Evolutionary conservation across 768 basidiomycete genomes (phyloP).

Genomic region (Myochromella boudieri): DNA sequence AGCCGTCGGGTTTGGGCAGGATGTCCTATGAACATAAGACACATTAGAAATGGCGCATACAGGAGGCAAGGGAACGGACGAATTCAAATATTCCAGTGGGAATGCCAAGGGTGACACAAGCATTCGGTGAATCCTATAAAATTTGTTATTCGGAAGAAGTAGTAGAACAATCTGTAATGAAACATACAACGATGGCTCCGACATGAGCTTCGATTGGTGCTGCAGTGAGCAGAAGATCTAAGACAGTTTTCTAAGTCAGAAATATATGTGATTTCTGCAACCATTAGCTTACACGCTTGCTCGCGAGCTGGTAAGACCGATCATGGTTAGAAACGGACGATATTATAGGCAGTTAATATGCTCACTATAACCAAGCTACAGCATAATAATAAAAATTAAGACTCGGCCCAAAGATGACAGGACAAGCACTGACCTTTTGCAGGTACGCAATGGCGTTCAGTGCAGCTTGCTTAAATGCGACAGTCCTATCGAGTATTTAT

Average conservation of each 20-base stretch:
- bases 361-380: constrained; percentile 73
- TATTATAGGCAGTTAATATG: constrained; percentile 8
- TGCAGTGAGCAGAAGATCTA: constrained; percentile 64
- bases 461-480: constrained; percentile 80
- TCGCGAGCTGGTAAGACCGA: constrained; percentile 54
- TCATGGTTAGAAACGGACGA: neutral
- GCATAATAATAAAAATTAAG: neutral
- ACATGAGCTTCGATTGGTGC: constrained; percentile 67
- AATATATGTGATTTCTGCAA: neutral
- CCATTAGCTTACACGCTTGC: constrained; percentile 57
- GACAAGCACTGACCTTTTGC: constrained; percentile 59
- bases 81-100: constrained; percentile 79
- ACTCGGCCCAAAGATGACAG: neutral
- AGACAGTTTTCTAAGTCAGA: neutral
- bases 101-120: constrained; percentile 71
- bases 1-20: constrained; percentile 60
- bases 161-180: neutral
- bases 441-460: constrained; percentile 75
- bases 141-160: neutral
- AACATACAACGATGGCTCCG: constrained; percentile 63
- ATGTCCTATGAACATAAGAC: constrained; percentile 50
- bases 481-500: constrained; percentile 41
- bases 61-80: constrained; percentile 32
- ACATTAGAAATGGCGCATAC: neutral
- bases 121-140: constrained; percentile 79